phyloP scores from a whole-genome alignment of 371 early-diverging fungal species.

The Batkoa obscura region DNA sequence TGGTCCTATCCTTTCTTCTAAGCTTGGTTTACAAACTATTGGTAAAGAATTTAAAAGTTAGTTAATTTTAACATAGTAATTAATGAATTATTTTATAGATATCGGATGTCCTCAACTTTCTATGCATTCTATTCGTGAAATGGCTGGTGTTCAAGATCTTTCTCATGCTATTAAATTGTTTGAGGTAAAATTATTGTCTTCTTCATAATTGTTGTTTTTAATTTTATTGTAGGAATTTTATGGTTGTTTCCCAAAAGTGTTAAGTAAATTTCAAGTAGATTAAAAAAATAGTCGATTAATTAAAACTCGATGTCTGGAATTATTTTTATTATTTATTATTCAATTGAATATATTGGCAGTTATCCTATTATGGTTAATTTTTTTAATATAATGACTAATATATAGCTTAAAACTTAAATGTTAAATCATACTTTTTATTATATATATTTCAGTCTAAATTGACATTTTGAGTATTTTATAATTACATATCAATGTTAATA shows the following conservation, averaged over 20 bases:
- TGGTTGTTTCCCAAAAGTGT: background rate
- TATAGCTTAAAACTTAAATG: no score
- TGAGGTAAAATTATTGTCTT: slow-evolving; percentile 17
- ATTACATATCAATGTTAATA: no score
- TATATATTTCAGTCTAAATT: no score
- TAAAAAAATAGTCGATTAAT: background rate
- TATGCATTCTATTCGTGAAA: slow-evolving; percentile 95
- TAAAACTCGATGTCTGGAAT: no score
- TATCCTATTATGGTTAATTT: no score
- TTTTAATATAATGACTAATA: no score
- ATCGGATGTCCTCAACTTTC: slow-evolving; percentile 86
- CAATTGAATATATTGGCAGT: no score
- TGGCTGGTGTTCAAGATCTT: slow-evolving; percentile 80
- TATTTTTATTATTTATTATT: no score
- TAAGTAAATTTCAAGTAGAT: background rate
- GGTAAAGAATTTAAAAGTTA: slow-evolving; percentile 30
- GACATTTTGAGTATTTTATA: no score
- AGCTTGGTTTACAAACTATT: slow-evolving; percentile 83
- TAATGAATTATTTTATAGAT: slow-evolving; percentile 27
- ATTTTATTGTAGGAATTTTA: background rate
- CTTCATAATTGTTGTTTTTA: background rate
- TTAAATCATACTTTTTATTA: no score
- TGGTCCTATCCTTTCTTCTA: slow-evolving; percentile 86
- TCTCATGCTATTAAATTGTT: slow-evolving; percentile 65
- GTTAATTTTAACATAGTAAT: background rate